These are phyloP conservation scores for Pisolithus sp. DNA, from an alignment of 768 basidiomycete species.

Conservation along the genomic window DNA sequence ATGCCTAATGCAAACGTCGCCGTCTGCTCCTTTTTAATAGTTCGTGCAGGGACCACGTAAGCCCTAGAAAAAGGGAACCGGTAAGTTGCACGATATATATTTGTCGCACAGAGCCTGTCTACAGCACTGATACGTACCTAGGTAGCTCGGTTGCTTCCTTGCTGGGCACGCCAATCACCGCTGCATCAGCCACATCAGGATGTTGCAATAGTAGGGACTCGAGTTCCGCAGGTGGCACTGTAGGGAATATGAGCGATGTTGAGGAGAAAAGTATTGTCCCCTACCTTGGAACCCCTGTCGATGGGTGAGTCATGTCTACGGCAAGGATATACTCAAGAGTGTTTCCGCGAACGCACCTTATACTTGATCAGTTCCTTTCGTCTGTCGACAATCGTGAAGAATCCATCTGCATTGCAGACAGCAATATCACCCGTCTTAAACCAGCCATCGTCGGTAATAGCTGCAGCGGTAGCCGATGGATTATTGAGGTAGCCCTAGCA, in stretches of 20 bases:
- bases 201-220: slow-evolving; percentile 72
- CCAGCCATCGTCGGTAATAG: slow-evolving; percentile 72
- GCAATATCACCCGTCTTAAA: slow-evolving; percentile 88
- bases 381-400: slow-evolving; percentile 68
- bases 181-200: slow-evolving; percentile 72
- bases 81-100: background rate
- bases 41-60: slow-evolving; percentile 39
- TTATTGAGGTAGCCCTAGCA: slow-evolving; percentile 72
- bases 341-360: slow-evolving; percentile 34
- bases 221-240: slow-evolving; percentile 83
- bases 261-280: slow-evolving; percentile 1
- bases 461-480: slow-evolving; percentile 54
- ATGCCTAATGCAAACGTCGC: slow-evolving; percentile 41
- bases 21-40: slow-evolving; percentile 12
- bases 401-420: slow-evolving; percentile 59
- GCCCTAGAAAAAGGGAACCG: slow-evolving; percentile 34
- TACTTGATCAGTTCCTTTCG: slow-evolving; percentile 74
- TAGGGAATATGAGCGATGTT: background rate
- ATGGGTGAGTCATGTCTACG: no score
- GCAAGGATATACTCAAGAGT: background rate
- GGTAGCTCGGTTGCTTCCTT: slow-evolving; percentile 77
- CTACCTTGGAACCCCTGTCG: slow-evolving; percentile 70
- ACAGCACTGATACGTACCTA: slow-evolving; percentile 32
- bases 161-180: slow-evolving; percentile 71
- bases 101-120: no score